Conservation (phyloP, 352 stramenopile genomes). For the Phytopythium vexans region DNA sequence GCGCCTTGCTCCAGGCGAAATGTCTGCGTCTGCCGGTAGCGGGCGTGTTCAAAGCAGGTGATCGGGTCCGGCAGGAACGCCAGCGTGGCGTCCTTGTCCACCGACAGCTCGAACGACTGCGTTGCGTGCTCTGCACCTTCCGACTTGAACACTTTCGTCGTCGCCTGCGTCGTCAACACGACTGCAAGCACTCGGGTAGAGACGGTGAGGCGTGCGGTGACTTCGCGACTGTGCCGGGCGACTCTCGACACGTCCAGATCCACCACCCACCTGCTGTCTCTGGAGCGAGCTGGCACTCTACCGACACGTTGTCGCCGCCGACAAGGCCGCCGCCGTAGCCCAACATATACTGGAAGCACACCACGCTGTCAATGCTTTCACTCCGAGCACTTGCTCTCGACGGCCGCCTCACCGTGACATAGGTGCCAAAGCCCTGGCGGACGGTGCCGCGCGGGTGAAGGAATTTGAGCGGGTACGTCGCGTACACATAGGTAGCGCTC, state of each 20-base stretch:
- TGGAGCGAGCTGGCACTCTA: conserved; percentile 46
- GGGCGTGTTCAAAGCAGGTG: conserved; percentile 73
- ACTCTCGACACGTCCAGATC: neutral
- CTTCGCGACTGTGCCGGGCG: too few relatives aligned
- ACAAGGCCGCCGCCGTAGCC: conserved; percentile 83
- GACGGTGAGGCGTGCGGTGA: too few relatives aligned
- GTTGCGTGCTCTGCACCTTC: conserved; percentile 36
- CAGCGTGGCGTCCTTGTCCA: conserved; percentile 54
- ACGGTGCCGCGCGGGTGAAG: conserved; percentile 68
- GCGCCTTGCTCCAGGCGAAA: conserved; percentile 45
- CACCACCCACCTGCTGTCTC: conserved; percentile 41
- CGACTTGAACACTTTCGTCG: conserved; percentile 87
- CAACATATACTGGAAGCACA: conserved; percentile 61
- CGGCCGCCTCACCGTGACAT: conserved; percentile 52
- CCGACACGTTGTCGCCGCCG: conserved; percentile 61
- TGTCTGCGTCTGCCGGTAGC: conserved; percentile 63
- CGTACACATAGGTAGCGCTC: conserved; percentile 67
- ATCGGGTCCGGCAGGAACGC: conserved; percentile 76
- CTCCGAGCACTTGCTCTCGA: neutral
- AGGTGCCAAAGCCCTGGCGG: conserved; percentile 60
- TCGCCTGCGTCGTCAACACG: conserved; percentile 76
- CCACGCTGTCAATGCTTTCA: neutral
- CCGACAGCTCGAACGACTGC: conserved; percentile 51
- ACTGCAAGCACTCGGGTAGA: conserved; percentile 18
- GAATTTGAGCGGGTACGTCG: conserved; percentile 87